These are phyloP conservation scores for Coniochaeta hoffmannii DNA, from an alignment of 2,329 filamentous ascomycete species.

Conservation along the genomic window DNA sequence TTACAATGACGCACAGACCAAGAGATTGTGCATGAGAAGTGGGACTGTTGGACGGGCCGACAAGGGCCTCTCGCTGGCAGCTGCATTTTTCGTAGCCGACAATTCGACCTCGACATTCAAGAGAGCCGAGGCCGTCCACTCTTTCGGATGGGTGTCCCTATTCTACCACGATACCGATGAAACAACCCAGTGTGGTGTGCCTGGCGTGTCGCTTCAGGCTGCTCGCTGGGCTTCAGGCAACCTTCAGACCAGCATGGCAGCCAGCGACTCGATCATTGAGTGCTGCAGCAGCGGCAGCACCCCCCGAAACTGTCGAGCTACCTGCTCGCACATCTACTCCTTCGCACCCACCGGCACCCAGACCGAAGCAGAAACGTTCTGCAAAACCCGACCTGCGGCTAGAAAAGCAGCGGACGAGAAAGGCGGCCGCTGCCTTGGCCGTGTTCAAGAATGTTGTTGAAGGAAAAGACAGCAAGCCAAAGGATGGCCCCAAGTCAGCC, in stretches of 20 bases:
- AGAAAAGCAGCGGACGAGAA: not conserved
- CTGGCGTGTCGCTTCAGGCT: conserved; percentile 3
- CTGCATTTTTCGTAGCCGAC: not conserved
- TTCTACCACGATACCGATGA: conserved; percentile 7
- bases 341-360: not conserved
- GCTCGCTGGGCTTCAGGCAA: not conserved
- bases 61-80: not conserved
- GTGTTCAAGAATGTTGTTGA: conserved; percentile 15
- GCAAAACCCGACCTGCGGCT: not conserved
- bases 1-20: not conserved
- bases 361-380: not conserved
- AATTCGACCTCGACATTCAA: not conserved
- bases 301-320: not conserved
- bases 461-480: not conserved
- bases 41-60: not conserved
- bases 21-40: not conserved
- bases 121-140: not conserved
- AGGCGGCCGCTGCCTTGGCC: conserved; percentile 9
- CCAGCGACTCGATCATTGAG: not conserved
- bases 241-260: conserved; percentile 2
- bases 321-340: not conserved
- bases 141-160: not conserved
- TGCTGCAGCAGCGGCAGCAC: not conserved
- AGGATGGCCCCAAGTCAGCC: not conserved
- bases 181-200: conserved; percentile 11